Percentiles rank a stretch among this genome's conserved stretches.
Evolutionary conservation across 1,139 yeast genomes (phyloP).

Genomic region (Trichomonascaceae sp.): DNA sequence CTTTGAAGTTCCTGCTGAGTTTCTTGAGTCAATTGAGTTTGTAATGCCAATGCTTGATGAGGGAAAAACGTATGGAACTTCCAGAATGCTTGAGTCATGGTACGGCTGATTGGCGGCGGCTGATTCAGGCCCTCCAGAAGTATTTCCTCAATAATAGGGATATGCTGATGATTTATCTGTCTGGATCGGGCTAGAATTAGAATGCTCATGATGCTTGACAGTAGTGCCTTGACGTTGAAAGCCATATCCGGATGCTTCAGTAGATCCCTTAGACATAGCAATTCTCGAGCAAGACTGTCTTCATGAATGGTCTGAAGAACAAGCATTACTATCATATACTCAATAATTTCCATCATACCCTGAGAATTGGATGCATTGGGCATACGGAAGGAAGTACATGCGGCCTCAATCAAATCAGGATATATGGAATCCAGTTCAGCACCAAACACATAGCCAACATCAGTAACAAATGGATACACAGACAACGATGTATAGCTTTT

Average conservation of each 20-base stretch:
- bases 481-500: neutral
- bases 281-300: neutral
- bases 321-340: constrained; percentile 4
- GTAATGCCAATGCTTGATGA: neutral
- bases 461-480: constrained; percentile 3
- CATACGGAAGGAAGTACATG: neutral
- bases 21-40: neutral
- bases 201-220: neutral
- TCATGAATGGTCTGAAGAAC: constrained; percentile 3
- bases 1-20: neutral
- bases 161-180: neutral
- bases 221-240: neutral
- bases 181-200: constrained; percentile 4
- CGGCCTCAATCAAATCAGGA: constrained; percentile 2
- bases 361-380: neutral
- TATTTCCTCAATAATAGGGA: neutral
- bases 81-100: constrained; percentile 1
- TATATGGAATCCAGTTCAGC: constrained; percentile 2
- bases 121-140: neutral
- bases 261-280: neutral
- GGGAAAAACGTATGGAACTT: constrained; percentile 4
- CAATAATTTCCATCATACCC: neutral
- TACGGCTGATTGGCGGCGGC: neutral
- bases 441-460: constrained; percentile 5
- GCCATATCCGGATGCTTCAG: neutral